Percentiles rank a stretch among this genome's conserved stretches.
Conservation (phyloP, 2,329 filamentous ascomycete species). For the Talaromyces sp. region DNA sequence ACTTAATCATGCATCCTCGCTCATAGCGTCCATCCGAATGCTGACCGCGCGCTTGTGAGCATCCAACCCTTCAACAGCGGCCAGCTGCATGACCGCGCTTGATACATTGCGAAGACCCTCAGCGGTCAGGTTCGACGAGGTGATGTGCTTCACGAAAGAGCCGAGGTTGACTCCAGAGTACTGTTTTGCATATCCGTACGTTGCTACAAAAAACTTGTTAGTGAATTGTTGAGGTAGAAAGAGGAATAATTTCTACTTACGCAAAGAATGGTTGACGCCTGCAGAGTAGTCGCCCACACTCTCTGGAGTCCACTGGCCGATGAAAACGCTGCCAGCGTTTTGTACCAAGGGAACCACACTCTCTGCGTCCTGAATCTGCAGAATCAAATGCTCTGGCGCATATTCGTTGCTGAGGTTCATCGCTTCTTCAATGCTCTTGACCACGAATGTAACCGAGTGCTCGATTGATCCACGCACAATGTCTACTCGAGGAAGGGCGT, state of each 20-base stretch:
- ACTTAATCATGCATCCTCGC: conserved; percentile 14
- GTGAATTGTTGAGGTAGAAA: not conserved
- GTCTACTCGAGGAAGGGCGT: conserved; percentile 80
- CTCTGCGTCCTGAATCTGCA: conserved; percentile 77
- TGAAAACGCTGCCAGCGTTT: conserved; percentile 94
- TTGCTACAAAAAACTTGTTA: conserved; percentile 53
- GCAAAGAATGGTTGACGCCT: conserved; percentile 93
- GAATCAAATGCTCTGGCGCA: conserved; percentile 91
- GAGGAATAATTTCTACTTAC: conserved; percentile 55
- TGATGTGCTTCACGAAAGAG: conserved; percentile 98
- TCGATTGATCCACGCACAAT: conserved; percentile 86
- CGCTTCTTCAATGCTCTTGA: conserved; percentile 65
- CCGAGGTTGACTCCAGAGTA: conserved; percentile 96
- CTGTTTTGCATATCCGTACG: conserved; percentile 96
- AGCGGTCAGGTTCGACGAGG: conserved; percentile 80
- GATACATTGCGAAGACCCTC: conserved; percentile 84
- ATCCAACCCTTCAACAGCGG: conserved; percentile 89
- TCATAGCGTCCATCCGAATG: conserved; percentile 52
- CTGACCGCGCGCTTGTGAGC: conserved; percentile 76
- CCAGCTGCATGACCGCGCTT: conserved; percentile 86
- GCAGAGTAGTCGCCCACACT: conserved; percentile 97
- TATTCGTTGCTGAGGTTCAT: conserved; percentile 86
- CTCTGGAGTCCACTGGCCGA: conserved; percentile 94
- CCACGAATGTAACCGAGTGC: conserved; percentile 83
- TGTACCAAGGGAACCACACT: conserved; percentile 70